phyloP scores from a whole-genome alignment of 768 basidiomycete species.

The Chalciporus piperatus region DNA sequence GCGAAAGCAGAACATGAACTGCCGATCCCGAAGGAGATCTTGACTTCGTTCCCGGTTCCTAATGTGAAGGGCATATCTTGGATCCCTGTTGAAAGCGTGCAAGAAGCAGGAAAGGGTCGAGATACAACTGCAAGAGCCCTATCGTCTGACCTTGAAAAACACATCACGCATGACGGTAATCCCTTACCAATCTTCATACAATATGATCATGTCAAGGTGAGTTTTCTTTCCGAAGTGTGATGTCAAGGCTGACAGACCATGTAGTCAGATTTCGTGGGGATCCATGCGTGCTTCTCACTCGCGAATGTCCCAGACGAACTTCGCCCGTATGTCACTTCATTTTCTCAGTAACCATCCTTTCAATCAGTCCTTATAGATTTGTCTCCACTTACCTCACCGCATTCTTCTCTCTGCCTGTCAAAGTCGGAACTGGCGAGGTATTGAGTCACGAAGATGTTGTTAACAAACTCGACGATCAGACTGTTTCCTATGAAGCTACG shows the following conservation, averaged over 20 bases:
- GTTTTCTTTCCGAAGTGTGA: not conserved
- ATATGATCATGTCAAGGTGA: constrained; percentile 89
- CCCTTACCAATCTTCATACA: constrained; percentile 85
- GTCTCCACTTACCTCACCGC: constrained; percentile 74
- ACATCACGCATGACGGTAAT: constrained; percentile 66
- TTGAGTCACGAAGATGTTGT: constrained; percentile 88
- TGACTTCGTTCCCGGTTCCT: constrained; percentile 88
- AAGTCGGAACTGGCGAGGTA: constrained; percentile 60
- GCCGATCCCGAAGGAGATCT: constrained; percentile 76
- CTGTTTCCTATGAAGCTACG: constrained; percentile 78
- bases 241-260: not conserved
- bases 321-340: constrained; percentile 52
- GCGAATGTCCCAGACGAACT: constrained; percentile 68
- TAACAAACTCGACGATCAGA: constrained; percentile 85
- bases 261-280: constrained; percentile 88
- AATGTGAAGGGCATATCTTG: constrained; percentile 88
- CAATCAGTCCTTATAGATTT: constrained; percentile 46
- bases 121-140: constrained; percentile 24
- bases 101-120: constrained; percentile 58
- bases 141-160: constrained; percentile 49
- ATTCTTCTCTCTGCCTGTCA: constrained; percentile 88
- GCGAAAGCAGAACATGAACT: constrained; percentile 86
- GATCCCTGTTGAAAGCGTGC: constrained; percentile 73
- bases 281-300: constrained; percentile 79
- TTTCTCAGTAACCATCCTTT: constrained; percentile 3